Conservation (phyloP, 169 alveolate species). For the Amoebophrya sp. region DNA sequence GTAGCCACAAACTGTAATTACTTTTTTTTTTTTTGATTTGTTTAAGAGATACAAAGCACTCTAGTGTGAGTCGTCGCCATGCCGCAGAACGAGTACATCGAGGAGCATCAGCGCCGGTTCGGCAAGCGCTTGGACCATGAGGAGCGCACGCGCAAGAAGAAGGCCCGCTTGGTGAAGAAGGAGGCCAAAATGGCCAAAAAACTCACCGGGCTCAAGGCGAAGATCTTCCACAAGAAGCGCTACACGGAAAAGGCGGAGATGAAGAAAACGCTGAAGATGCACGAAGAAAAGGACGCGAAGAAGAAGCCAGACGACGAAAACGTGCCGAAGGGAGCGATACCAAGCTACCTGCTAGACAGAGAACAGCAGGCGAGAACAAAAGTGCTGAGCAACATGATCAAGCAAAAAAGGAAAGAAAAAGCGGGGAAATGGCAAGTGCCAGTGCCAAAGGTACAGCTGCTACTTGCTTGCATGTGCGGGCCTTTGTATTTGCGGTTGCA, state of each 20-base stretch:
- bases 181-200: too few relatives aligned
- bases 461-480: too few relatives aligned
- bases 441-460: conserved; percentile 69
- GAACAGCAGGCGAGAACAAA: conserved; percentile 86
- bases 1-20: too few relatives aligned
- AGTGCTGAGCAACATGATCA: conserved; percentile 88
- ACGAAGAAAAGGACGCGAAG: conserved; percentile 83
- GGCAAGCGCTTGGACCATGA: conserved; percentile 89
- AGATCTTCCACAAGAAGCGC: conserved; percentile 26
- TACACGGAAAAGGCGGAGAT: conserved; percentile 94
- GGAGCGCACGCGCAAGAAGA: conserved; percentile 52
- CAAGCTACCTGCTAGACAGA: conserved; percentile 95
- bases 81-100: conserved; percentile 97
- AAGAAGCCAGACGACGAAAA: conserved; percentile 48
- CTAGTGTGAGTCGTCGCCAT: conserved; percentile 38
- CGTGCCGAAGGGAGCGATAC: conserved; percentile 93
- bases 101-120: conserved; percentile 82
- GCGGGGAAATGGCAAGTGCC: conserved; percentile 99
- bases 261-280: conserved; percentile 62
- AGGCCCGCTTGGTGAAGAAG: too few relatives aligned
- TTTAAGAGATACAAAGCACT: too few relatives aligned
- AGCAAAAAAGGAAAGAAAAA: conserved; percentile 95
- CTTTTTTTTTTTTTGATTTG: too few relatives aligned
- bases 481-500: too few relatives aligned
- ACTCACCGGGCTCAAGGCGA: too few relatives aligned